Evolutionary conservation across 129 eudicot species (phyloP).

Genomic region (Escallonia herrerae): DNA sequence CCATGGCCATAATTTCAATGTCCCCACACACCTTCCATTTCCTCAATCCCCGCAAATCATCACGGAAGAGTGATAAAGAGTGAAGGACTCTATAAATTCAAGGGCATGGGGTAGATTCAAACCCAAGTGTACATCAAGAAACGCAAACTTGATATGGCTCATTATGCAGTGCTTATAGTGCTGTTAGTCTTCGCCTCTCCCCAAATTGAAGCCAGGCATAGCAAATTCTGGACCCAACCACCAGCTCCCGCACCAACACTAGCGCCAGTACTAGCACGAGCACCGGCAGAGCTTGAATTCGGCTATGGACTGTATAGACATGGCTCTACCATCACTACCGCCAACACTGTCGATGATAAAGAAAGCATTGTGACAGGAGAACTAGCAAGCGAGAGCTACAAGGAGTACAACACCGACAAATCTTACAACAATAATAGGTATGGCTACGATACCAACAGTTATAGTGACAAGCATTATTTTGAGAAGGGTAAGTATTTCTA

Average conservation of each 20-base stretch:
- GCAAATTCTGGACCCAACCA: neutral
- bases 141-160: constrained; percentile 31
- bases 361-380: constrained; percentile 1
- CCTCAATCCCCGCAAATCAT: constrained; percentile 49
- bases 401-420: constrained; percentile 10
- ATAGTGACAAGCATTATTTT: constrained; percentile 50
- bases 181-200: constrained; percentile 5
- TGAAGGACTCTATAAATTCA: constrained; percentile 1
- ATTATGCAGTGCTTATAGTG: constrained; percentile 21
- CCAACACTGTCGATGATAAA: neutral
- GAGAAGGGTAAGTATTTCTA: constrained; percentile 43
- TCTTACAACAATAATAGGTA: constrained; percentile 9
- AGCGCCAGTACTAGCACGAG: constrained; percentile 24
- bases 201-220: constrained; percentile 14
- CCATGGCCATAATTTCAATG: constrained; percentile 14
- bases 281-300: constrained; percentile 22
- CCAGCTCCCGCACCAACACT: constrained; percentile 2
- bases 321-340: constrained; percentile 13
- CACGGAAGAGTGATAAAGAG: constrained; percentile 4
- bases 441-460: constrained; percentile 20
- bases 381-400: constrained; percentile 8
- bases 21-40: constrained; percentile 12
- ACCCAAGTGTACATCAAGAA: neutral
- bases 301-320: constrained; percentile 56
- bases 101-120: neutral